Percentiles rank a stretch among this genome's conserved stretches.
These are phyloP conservation scores for Verticillium dahliae DNA, from an alignment of 2,329 filamentous ascomycete species.

Conservation along the genomic window DNA sequence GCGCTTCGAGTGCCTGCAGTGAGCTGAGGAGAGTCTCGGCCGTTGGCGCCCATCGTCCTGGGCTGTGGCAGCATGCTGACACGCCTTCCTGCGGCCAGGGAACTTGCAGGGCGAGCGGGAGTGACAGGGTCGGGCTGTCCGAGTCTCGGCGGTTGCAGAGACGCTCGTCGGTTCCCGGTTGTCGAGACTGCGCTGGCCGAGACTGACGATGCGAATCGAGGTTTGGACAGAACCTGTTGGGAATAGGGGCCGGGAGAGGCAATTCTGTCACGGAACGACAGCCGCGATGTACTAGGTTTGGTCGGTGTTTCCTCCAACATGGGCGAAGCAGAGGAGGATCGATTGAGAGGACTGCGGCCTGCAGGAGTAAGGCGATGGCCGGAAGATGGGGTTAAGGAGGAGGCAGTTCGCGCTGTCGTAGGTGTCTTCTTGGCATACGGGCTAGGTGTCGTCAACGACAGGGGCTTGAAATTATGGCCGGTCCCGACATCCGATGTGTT, in stretches of 20 bases:
- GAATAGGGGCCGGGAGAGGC: constrained; percentile 41
- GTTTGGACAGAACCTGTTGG: constrained; percentile 37
- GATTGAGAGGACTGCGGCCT: constrained; percentile 39
- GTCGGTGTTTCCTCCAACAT: constrained; percentile 38
- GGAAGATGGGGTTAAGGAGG: constrained; percentile 34
- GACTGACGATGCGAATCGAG: constrained; percentile 27
- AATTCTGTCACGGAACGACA: constrained; percentile 49
- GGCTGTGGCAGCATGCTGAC: constrained; percentile 48
- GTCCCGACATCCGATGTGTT: constrained; percentile 58
- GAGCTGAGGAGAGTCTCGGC: constrained; percentile 42
- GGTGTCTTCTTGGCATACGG: constrained; percentile 43
- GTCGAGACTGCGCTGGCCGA: constrained; percentile 34
- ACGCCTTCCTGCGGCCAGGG: constrained; percentile 44
- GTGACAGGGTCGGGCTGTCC: constrained; percentile 14
- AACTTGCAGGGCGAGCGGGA: constrained; percentile 46
- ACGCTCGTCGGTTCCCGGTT: constrained; percentile 41
- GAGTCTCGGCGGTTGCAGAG: constrained; percentile 41
- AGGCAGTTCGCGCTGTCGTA: constrained; percentile 31
- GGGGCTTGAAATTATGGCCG: constrained; percentile 62
- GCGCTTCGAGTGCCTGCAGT: constrained; percentile 36
- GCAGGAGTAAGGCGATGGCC: constrained; percentile 35
- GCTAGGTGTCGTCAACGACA: constrained; percentile 53
- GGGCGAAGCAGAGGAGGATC: constrained; percentile 42
- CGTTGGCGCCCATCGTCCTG: constrained; percentile 26
- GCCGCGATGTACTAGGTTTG: constrained; percentile 32